These are phyloP conservation scores for Scedosporium aurantiacum DNA, from an alignment of 2,329 filamentous ascomycete species.

Conservation along the genomic window DNA sequence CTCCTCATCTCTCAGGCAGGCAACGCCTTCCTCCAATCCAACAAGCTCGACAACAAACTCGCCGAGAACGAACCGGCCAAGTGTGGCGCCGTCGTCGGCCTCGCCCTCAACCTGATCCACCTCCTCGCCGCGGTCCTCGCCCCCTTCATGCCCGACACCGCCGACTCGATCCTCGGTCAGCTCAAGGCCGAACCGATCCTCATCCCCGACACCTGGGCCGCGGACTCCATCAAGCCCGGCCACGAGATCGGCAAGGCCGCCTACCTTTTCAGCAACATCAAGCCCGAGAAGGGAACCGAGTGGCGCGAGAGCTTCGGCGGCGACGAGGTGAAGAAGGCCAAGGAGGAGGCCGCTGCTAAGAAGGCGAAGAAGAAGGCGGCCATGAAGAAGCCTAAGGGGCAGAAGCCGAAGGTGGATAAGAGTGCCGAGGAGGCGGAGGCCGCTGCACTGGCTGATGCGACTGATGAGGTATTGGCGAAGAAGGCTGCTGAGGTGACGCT, in stretches of 20 bases:
- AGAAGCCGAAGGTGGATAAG: slow-evolving; percentile 23
- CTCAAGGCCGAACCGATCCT: slow-evolving; percentile 31
- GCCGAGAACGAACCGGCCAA: slow-evolving; percentile 42
- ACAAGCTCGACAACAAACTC: slow-evolving; percentile 42
- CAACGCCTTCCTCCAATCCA: slow-evolving; percentile 40
- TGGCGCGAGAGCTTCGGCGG: slow-evolving; percentile 69
- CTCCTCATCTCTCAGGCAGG: slow-evolving; percentile 54
- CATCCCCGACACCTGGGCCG: slow-evolving; percentile 58
- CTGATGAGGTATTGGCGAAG: neutral
- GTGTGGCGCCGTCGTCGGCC: slow-evolving; percentile 52
- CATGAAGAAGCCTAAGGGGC: slow-evolving; percentile 39
- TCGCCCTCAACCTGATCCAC: slow-evolving; percentile 75
- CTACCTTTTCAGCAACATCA: slow-evolving; percentile 74
- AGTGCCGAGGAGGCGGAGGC: neutral
- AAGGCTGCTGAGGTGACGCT: neutral
- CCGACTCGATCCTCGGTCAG: slow-evolving; percentile 65
- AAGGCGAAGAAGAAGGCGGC: slow-evolving; percentile 39
- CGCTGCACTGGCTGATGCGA: neutral
- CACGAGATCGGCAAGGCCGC: slow-evolving; percentile 73
- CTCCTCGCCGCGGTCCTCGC: slow-evolving; percentile 68
- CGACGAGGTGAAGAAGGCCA: slow-evolving; percentile 56
- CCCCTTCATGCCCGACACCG: slow-evolving; percentile 78
- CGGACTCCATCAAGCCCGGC: slow-evolving; percentile 52
- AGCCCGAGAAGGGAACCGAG: slow-evolving; percentile 68
- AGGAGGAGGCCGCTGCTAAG: slow-evolving; percentile 43